These are phyloP conservation scores for Cladosporium sp. DNA, from an alignment of 2,329 filamentous ascomycete species.

Conservation along the genomic window DNA sequence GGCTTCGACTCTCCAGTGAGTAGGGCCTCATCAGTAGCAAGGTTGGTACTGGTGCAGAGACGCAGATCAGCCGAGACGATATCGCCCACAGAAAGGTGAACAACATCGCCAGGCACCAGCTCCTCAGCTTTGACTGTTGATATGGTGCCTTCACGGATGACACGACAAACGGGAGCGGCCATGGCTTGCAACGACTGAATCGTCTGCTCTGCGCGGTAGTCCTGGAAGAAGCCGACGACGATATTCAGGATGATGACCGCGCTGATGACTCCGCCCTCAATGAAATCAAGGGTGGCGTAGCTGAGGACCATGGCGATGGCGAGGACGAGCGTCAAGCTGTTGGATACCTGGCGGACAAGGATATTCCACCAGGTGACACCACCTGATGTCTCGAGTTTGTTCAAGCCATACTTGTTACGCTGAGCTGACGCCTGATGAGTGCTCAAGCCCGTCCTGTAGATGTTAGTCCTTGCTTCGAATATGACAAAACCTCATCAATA, in stretches of 20 bases:
- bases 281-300: constrained; percentile 56
- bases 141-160: constrained; percentile 50
- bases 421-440: constrained; percentile 19
- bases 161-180: constrained; percentile 53
- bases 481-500: not conserved
- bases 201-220: constrained; percentile 57
- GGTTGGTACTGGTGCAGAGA: constrained; percentile 63
- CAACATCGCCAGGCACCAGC: constrained; percentile 64
- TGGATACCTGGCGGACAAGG: constrained; percentile 34
- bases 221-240: constrained; percentile 57
- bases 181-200: constrained; percentile 54
- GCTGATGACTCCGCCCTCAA: constrained; percentile 57
- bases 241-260: constrained; percentile 58
- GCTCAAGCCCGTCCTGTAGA: constrained; percentile 21
- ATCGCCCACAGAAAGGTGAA: constrained; percentile 60
- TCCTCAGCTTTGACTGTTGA: constrained; percentile 52
- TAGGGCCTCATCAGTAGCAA: constrained; percentile 70
- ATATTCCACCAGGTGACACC: constrained; percentile 29
- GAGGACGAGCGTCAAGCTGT: constrained; percentile 40
- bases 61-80: constrained; percentile 65
- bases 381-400: constrained; percentile 27
- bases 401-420: constrained; percentile 25
- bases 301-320: constrained; percentile 56
- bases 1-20: constrained; percentile 66
- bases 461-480: constrained; percentile 7